Evolutionary conservation across 805 yeast genomes (phyloP).

Genomic region (Saccharomycopsis oosterbeekiorum): DNA sequence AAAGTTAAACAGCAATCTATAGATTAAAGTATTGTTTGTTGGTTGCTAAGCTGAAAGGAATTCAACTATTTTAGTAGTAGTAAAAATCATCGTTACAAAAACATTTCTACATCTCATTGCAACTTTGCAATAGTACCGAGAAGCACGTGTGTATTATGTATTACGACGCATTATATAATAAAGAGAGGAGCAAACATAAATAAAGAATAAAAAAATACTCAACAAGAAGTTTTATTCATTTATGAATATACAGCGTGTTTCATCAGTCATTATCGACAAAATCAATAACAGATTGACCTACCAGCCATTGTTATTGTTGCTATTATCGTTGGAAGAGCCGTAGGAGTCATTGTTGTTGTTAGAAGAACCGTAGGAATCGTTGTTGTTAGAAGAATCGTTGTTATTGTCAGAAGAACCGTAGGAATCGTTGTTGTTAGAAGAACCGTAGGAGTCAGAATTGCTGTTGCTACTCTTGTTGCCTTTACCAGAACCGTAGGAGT

Average conservation of each 20-base stretch:
- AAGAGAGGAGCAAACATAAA: background rate
- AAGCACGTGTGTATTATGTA: slow-evolving; percentile 32
- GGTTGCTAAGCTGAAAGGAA: no score
- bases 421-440: slow-evolving; percentile 15
- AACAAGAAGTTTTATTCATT: background rate
- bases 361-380: slow-evolving; percentile 26
- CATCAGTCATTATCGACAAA: no score
- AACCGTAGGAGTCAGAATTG: slow-evolving; percentile 24
- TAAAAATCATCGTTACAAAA: no score
- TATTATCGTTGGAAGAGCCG: slow-evolving; percentile 25
- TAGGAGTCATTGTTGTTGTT: slow-evolving; percentile 25
- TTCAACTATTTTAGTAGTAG: no score
- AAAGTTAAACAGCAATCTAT: no score
- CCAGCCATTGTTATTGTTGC: slow-evolving; percentile 20
- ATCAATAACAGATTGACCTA: slow-evolving; percentile 10
- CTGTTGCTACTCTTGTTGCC: slow-evolving; percentile 10
- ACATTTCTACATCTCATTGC: no score
- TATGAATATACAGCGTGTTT: no score
- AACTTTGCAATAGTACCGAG: background rate
- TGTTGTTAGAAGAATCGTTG: slow-evolving; percentile 13
- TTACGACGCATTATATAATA: slow-evolving; percentile 32
- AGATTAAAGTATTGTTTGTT: no score
- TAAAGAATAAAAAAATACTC: background rate
- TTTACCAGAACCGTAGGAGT: slow-evolving; percentile 19
- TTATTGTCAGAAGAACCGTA: slow-evolving; percentile 8